Evolutionary conservation across 768 basidiomycete genomes (phyloP).

Genomic region (Termitomyces sp.): DNA sequence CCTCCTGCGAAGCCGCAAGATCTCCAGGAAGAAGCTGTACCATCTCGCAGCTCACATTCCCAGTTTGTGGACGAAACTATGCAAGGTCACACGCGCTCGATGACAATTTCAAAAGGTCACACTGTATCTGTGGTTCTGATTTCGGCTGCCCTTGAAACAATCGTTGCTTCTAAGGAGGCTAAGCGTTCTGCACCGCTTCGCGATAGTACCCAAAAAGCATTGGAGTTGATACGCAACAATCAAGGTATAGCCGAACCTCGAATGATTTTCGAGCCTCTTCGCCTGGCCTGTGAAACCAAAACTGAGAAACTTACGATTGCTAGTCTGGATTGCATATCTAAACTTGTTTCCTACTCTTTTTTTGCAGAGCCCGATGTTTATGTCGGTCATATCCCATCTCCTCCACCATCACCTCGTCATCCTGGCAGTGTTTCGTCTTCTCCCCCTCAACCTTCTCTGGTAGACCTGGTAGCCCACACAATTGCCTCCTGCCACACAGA

Average conservation of each 20-base stretch:
- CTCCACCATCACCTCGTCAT: constrained; percentile 69
- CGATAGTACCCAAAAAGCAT: constrained; percentile 76
- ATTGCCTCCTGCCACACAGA: constrained; percentile 91
- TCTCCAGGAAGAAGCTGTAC: background rate
- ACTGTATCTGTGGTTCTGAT: constrained; percentile 78
- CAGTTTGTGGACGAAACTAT: constrained; percentile 1
- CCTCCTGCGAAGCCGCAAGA: constrained; percentile 11
- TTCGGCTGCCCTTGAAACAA: constrained; percentile 79
- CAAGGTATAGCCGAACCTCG: constrained; percentile 72
- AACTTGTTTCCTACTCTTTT: constrained; percentile 96
- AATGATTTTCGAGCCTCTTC: constrained; percentile 93
- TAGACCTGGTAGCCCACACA: constrained; percentile 92
- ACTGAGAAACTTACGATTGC: constrained; percentile 94
- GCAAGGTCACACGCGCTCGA: constrained; percentile 42
- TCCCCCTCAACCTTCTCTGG: constrained; percentile 66
- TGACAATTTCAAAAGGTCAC: constrained; percentile 63
- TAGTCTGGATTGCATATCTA: constrained; percentile 95
- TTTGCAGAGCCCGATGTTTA: constrained; percentile 64
- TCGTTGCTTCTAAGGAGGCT: constrained; percentile 84
- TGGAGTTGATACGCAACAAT: constrained; percentile 76
- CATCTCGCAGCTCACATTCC: background rate
- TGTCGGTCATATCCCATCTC: constrained; percentile 51
- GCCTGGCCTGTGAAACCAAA: constrained; percentile 92
- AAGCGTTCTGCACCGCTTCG: constrained; percentile 74
- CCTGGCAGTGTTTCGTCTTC: constrained; percentile 29